Conservation (phyloP, 2,329 filamentous ascomycete species). For the Aspergillus sp. region DNA sequence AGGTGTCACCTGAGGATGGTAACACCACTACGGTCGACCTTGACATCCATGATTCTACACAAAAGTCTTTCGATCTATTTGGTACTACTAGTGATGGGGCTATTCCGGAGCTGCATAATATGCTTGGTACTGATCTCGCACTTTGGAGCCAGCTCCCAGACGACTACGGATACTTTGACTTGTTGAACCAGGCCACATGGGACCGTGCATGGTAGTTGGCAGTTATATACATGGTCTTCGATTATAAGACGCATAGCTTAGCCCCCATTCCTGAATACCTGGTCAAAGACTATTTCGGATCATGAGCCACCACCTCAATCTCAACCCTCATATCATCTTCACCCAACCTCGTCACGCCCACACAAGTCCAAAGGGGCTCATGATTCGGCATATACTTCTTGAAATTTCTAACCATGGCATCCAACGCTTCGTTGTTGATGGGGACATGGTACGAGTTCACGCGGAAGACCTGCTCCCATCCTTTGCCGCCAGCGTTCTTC, state of each 20-base stretch:
- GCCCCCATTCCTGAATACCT: no score
- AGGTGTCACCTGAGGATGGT: background rate
- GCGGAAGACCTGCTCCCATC: constrained; percentile 51
- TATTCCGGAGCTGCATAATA: background rate
- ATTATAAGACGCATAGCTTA: no score
- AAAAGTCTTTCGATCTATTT: background rate
- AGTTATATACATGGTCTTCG: no score
- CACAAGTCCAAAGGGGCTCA: constrained; percentile 56
- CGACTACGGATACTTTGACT: background rate
- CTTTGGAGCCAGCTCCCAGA: background rate
- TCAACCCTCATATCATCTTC: constrained; percentile 58
- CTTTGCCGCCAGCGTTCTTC: constrained; percentile 56
- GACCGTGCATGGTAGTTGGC: background rate
- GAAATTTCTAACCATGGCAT: constrained; percentile 51
- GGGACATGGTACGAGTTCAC: constrained; percentile 52
- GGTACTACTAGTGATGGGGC: background rate
- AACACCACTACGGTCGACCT: no score
- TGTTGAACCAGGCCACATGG: background rate
- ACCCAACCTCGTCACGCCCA: constrained; percentile 54
- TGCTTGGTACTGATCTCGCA: background rate
- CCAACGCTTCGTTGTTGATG: constrained; percentile 43
- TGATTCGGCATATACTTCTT: constrained; percentile 56
- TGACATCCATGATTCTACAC: background rate
- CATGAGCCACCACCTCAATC: constrained; percentile 59
- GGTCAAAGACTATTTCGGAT: constrained; percentile 16